Evolutionary conservation across 495 filamentous ascomycete genomes (phyloP).

Genomic region (Aspergillus haitiensis): DNA sequence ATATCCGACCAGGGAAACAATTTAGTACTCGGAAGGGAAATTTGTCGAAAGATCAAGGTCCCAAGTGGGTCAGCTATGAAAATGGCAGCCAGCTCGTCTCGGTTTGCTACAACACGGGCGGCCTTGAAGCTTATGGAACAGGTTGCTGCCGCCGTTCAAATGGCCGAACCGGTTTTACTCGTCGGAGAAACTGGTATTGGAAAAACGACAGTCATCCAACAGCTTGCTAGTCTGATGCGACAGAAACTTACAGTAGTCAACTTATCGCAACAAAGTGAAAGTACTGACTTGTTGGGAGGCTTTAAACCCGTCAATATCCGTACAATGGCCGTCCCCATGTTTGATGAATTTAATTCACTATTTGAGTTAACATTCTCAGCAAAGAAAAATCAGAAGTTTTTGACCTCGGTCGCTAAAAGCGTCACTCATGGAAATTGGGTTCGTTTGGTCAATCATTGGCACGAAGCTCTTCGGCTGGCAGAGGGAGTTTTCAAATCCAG

Average conservation of each 20-base stretch:
- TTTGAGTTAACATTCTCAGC: conserved; percentile 81
- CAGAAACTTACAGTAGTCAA: conserved; percentile 88
- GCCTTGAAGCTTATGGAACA: conserved; percentile 67
- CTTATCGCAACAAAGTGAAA: conserved; percentile 95
- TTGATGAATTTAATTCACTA: conserved; percentile 89
- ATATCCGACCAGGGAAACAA: conserved; percentile 57
- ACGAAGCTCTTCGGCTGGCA: conserved; percentile 82
- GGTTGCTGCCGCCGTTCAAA: conserved; percentile 75
- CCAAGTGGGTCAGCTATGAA: conserved; percentile 38
- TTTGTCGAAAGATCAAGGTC: conserved; percentile 46
- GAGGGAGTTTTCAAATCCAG: conserved; percentile 62
- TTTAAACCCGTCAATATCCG: conserved; percentile 94
- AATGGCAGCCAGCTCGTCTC: conserved; percentile 37
- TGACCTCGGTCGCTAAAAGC: conserved; percentile 74
- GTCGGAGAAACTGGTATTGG: conserved; percentile 98
- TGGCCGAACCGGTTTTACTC: conserved; percentile 84
- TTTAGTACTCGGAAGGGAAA: conserved; percentile 68
- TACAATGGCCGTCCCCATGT: conserved; percentile 82
- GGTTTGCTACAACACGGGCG: conserved; percentile 48
- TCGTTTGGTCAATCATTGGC: conserved; percentile 79
- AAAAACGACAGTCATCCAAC: conserved; percentile 94
- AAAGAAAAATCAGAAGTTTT: conserved; percentile 81
- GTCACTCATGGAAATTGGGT: conserved; percentile 82
- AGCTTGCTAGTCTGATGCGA: conserved; percentile 77
- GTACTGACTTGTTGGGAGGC: conserved; percentile 86